Percentiles rank a stretch among this genome's conserved stretches.
phyloP scores from a whole-genome alignment of 306 rosid species.

The Corylus avellana region DNA sequence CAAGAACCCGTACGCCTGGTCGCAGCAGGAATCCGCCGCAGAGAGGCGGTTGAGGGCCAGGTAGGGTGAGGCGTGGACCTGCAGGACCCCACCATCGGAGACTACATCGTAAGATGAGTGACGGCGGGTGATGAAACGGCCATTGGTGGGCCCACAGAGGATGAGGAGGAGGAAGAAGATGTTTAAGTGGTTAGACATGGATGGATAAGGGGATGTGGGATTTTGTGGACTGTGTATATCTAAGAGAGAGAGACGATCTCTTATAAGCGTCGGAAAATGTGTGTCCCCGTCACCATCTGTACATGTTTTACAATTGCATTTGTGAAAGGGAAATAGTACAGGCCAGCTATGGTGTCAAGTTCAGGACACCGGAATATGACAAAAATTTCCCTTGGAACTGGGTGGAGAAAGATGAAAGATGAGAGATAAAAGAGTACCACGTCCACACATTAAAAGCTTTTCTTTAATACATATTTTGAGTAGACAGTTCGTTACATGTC shows the following conservation, averaged over 20 bases:
- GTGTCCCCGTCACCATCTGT: too few relatives aligned
- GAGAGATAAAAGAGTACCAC: too few relatives aligned
- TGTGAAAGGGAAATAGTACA: too few relatives aligned
- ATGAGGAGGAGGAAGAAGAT: slow-evolving; percentile 9
- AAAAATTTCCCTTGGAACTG: too few relatives aligned
- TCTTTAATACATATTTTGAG: too few relatives aligned
- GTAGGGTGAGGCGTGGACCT: slow-evolving; percentile 6
- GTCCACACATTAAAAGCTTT: too few relatives aligned
- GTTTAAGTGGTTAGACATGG: slow-evolving; percentile 19
- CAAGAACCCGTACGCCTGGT: slow-evolving; percentile 53
- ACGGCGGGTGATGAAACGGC: slow-evolving; percentile 11
- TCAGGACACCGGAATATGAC: too few relatives aligned
- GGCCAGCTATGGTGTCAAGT: too few relatives aligned
- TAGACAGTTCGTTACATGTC: too few relatives aligned
- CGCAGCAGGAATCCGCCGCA: slow-evolving; percentile 39
- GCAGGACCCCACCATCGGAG: slow-evolving; percentile 45
- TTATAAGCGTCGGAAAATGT: too few relatives aligned
- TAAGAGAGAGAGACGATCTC: background rate
- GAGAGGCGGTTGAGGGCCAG: slow-evolving; percentile 24
- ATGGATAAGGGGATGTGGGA: background rate
- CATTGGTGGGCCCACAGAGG: slow-evolving; percentile 24
- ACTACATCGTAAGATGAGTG: slow-evolving; percentile 31
- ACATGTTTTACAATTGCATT: too few relatives aligned
- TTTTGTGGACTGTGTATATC: background rate
- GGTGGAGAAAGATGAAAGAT: too few relatives aligned